Conservation (phyloP, 768 basidiomycete genomes). For the Amanita jacksonii region DNA sequence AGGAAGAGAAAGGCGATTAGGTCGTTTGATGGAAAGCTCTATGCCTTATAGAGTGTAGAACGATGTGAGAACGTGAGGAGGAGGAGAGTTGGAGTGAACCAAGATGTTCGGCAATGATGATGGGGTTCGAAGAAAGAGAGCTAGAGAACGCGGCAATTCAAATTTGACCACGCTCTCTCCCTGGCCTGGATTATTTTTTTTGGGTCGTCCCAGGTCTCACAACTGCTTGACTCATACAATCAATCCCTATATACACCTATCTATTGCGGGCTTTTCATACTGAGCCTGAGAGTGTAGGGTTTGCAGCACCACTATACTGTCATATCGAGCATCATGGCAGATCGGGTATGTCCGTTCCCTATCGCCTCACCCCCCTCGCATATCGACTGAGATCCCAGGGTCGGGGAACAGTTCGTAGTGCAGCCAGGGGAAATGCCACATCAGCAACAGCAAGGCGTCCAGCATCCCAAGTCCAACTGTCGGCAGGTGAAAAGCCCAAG, state of each 20-base stretch:
- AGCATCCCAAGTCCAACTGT: conserved; percentile 27
- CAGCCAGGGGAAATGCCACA: conserved; percentile 34
- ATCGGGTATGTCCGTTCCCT: conserved; percentile 40
- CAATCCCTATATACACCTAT: too few species aligned
- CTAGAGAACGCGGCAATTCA: neutral
- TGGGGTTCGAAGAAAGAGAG: conserved; percentile 8
- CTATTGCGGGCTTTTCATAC: too few species aligned
- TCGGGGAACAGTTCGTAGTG: conserved; percentile 42
- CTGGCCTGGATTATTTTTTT: too few species aligned
- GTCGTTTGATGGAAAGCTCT: too few species aligned
- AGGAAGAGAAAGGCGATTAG: conserved; percentile 12
- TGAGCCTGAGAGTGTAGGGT: too few species aligned
- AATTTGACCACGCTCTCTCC: conserved; percentile 5
- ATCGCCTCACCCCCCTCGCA: conserved; percentile 16
- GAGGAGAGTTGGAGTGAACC: conserved; percentile 9
- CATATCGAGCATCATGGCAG: conserved; percentile 45
- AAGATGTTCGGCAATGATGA: neutral
- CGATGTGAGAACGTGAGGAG: conserved; percentile 12
- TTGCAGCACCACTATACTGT: conserved; percentile 9
- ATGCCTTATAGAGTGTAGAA: too few species aligned
- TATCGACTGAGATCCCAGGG: conserved; percentile 39
- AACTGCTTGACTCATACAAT: too few species aligned
- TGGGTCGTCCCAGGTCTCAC: too few species aligned
- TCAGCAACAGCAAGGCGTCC: conserved; percentile 37
- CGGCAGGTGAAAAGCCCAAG: conserved; percentile 62